These are phyloP conservation scores for Aquilaria sinensis DNA, from an alignment of 345 rosid species.

Conservation along the genomic window DNA sequence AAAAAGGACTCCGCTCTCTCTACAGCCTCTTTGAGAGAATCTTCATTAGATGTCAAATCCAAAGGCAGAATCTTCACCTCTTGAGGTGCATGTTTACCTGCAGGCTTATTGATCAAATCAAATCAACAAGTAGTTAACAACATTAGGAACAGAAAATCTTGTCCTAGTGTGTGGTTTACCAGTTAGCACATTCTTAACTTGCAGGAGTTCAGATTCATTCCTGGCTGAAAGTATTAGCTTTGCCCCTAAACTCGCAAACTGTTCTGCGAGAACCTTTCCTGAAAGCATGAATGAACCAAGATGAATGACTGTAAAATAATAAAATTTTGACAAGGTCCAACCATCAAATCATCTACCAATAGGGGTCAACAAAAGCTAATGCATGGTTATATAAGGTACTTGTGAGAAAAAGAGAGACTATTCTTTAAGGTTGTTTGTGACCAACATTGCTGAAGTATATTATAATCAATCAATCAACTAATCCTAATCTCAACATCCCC, in stretches of 20 bases:
- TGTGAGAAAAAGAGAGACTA: no score
- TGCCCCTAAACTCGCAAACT: constrained; percentile 77
- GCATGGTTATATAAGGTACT: no score
- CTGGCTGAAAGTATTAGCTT: constrained; percentile 91
- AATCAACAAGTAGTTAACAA: constrained; percentile 1
- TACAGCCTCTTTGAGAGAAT: constrained; percentile 55
- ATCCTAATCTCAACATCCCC: no score
- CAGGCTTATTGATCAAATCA: constrained; percentile 1
- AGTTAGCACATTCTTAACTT: constrained; percentile 63
- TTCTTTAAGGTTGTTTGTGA: no score
- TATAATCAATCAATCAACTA: no score
- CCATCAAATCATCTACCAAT: no score
- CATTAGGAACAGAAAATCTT: neutral
- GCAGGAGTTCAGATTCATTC: constrained; percentile 63
- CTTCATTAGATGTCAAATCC: constrained; percentile 84
- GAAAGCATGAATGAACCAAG: constrained; percentile 6
- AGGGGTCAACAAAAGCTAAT: no score
- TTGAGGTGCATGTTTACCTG: constrained; percentile 77
- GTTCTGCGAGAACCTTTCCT: constrained; percentile 90
- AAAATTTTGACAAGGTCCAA: neutral
- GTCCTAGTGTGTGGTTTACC: constrained; percentile 32
- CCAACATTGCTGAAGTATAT: no score
- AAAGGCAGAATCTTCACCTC: constrained; percentile 74
- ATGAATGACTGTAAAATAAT: neutral
- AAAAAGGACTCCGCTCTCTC: constrained; percentile 68